Evolutionary conservation across 177 flowering plant species (phyloP).

Genomic region (Telopea speciosissima): DNA sequence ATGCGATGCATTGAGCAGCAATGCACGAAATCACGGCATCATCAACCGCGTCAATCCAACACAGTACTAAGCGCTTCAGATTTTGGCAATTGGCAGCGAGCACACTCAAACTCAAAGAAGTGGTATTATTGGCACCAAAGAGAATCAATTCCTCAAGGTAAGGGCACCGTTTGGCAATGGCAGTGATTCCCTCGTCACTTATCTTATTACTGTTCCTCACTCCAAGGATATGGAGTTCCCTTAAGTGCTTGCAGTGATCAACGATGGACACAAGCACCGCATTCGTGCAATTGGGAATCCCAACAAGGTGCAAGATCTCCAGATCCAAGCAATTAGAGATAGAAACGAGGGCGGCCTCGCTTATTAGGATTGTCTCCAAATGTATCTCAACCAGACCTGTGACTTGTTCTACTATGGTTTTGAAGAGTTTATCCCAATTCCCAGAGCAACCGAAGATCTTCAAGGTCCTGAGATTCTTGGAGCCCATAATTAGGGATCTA

Average conservation of each 20-base stretch:
- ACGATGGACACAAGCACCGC: too few relatives aligned
- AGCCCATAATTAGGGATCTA: conserved; percentile 44
- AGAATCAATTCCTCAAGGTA: conserved; percentile 68
- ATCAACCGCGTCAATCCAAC: conserved; percentile 70
- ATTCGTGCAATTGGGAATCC: too few relatives aligned
- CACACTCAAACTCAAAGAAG: conserved; percentile 41
- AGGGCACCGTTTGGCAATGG: conserved; percentile 47
- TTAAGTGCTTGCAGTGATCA: too few relatives aligned
- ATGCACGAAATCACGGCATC: conserved; percentile 67
- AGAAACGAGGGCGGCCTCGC: too few relatives aligned
- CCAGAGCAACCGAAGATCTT: conserved; percentile 69
- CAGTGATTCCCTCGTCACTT: conserved; percentile 63
- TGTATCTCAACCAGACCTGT: conserved; percentile 49
- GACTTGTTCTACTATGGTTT: conserved; percentile 29
- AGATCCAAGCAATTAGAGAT: too few relatives aligned
- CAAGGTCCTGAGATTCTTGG: conserved; percentile 49
- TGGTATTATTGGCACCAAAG: conserved; percentile 64
- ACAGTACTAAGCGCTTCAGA: conserved; percentile 64
- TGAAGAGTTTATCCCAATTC: conserved; percentile 67
- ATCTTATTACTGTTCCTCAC: conserved; percentile 77
- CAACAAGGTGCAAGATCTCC: too few relatives aligned
- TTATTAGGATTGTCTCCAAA: conserved; percentile 73
- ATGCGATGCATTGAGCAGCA: conserved; percentile 55
- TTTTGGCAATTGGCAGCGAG: conserved; percentile 52
- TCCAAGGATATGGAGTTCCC: conserved; percentile 82